These are phyloP conservation scores for Blastomyces parvus DNA, from an alignment of 2,329 filamentous ascomycete genomes.

Conservation along the genomic window DNA sequence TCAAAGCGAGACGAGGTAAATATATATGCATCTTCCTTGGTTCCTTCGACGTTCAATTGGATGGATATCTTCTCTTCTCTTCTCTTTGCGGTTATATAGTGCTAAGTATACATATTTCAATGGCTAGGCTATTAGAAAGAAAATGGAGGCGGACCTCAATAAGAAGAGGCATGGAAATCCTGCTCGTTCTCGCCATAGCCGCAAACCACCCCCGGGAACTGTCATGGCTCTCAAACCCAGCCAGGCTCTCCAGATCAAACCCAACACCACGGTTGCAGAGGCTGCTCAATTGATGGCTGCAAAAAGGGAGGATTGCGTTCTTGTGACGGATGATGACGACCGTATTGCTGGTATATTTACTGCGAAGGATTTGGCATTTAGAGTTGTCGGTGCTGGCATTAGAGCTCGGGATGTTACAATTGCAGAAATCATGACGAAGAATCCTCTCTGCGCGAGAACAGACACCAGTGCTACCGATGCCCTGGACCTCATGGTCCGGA, in stretches of 20 bases:
- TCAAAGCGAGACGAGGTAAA: slow-evolving; percentile 93
- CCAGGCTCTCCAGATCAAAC: slow-evolving; percentile 95
- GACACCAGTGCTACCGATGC: slow-evolving; percentile 98
- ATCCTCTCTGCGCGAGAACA: slow-evolving; percentile 91
- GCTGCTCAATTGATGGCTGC: slow-evolving; percentile 98
- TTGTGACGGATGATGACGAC: slow-evolving; percentile 96
- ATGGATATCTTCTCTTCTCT: slow-evolving; percentile 6
- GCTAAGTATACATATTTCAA: slow-evolving; percentile 16
- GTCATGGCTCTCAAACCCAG: slow-evolving; percentile 93
- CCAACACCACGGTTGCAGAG: slow-evolving; percentile 83
- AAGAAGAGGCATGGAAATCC: slow-evolving; percentile 78
- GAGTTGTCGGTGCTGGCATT: slow-evolving; percentile 82
- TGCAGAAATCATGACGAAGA: slow-evolving; percentile 99
- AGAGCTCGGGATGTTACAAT: slow-evolving; percentile 88
- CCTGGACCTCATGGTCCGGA: slow-evolving; percentile 93
- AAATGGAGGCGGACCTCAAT: slow-evolving; percentile 94
- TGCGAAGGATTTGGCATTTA: slow-evolving; percentile 94
- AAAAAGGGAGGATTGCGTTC: slow-evolving; percentile 93
- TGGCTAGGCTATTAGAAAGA: slow-evolving; percentile 79
- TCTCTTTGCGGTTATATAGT: slow-evolving; percentile 9
- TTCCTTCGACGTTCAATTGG: neutral
- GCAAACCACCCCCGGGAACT: slow-evolving; percentile 91
- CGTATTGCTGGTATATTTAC: slow-evolving; percentile 98
- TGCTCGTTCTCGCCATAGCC: slow-evolving; percentile 64
- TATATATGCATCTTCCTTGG: neutral